phyloP scores from a whole-genome alignment of 2,329 filamentous ascomycete genomes.

The Clarireedia homoeocarpa region DNA sequence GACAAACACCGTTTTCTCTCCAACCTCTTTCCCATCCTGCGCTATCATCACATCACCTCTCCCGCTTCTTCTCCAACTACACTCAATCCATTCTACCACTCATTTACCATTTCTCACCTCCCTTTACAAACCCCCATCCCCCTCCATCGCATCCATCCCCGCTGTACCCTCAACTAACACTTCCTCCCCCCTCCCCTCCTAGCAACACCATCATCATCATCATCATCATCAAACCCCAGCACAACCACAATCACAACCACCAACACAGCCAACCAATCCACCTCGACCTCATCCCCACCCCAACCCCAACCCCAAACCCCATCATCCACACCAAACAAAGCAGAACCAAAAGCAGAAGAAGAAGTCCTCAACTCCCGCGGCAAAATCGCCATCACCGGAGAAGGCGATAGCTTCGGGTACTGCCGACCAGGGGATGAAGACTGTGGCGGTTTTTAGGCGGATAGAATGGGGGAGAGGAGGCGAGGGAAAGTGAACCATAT shows the following conservation, averaged over 20 bases:
- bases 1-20: too few species aligned
- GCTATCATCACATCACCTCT: neutral
- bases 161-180: too few species aligned
- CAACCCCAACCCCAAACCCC: constrained; percentile 1
- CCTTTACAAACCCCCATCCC: too few species aligned
- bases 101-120: too few species aligned
- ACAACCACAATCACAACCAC: neutral
- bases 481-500: too few species aligned
- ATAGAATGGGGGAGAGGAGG: too few species aligned
- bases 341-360: neutral
- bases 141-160: too few species aligned
- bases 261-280: neutral
- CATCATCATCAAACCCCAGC: neutral
- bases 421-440: constrained; percentile 6
- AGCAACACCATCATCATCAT: neutral
- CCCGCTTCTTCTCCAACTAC: too few species aligned
- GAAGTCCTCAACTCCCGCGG: constrained; percentile 7
- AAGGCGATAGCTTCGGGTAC: constrained; percentile 2
- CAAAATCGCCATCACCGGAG: constrained; percentile 11
- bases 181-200: neutral
- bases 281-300: neutral
- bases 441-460: constrained; percentile 2
- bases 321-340: neutral
- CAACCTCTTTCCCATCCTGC: neutral
- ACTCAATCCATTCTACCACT: too few species aligned